Conservation (phyloP, 2,329 filamentous ascomycete genomes). For the Paramyrothecium roridum region DNA sequence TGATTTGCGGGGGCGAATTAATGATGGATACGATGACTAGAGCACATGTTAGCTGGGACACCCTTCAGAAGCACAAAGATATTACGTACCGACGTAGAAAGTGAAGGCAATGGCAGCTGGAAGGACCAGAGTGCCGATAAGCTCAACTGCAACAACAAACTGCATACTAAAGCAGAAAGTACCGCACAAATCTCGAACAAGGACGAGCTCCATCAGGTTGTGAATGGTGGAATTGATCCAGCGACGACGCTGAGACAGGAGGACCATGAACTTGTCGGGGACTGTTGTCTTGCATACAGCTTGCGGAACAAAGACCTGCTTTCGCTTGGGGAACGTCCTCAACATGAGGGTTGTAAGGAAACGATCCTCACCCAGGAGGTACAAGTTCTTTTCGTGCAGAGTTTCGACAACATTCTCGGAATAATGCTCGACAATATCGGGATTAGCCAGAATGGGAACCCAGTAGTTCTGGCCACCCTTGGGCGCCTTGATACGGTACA, state of each 20-base stretch:
- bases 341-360: constrained; percentile 97
- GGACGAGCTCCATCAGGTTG: constrained; percentile 95
- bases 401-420: constrained; percentile 99
- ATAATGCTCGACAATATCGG: constrained; percentile 98
- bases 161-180: constrained; percentile 99
- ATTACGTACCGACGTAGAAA: constrained; percentile 79
- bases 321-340: constrained; percentile 97
- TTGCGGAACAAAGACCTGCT: constrained; percentile 97
- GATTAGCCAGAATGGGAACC: constrained; percentile 97
- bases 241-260: constrained; percentile 89
- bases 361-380: constrained; percentile 89
- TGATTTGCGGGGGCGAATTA: constrained; percentile 72
- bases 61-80: neutral
- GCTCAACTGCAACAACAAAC: constrained; percentile 93
- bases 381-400: constrained; percentile 93
- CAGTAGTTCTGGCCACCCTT: constrained; percentile 99
- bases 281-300: constrained; percentile 99
- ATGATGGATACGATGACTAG: constrained; percentile 84
- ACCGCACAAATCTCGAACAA: constrained; percentile 93
- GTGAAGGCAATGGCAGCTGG: constrained; percentile 97
- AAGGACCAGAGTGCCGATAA: constrained; percentile 89
- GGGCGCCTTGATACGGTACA: constrained; percentile 99
- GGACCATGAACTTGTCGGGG: constrained; percentile 85
- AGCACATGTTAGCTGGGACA: constrained; percentile 5
- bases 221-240: constrained; percentile 99